phyloP scores from a whole-genome alignment of 352 stramenopile species.

The Phytophthora tentaculata region DNA sequence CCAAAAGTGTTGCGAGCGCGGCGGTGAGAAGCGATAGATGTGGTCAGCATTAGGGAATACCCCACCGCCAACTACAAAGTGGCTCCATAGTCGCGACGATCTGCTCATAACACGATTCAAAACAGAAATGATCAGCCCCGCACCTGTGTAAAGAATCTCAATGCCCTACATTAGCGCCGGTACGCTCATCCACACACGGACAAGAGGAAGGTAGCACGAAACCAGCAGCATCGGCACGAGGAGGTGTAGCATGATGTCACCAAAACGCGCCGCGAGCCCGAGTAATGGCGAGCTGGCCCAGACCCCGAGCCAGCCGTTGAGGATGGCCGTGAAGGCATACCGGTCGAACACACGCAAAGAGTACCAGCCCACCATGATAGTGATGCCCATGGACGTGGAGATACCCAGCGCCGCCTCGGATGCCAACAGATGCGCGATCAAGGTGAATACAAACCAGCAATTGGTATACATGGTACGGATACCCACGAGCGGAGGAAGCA shows the following conservation, averaged over 20 bases:
- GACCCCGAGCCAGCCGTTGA: conserved; percentile 79
- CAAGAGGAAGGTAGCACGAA: conserved; percentile 74
- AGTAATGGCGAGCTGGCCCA: conserved; percentile 75
- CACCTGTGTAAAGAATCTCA: too few relatives aligned
- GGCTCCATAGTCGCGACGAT: conserved; percentile 78
- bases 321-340: conserved; percentile 72
- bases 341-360: conserved; percentile 83
- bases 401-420: conserved; percentile 73
- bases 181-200: conserved; percentile 85
- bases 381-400: conserved; percentile 81
- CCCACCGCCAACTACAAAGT: conserved; percentile 72
- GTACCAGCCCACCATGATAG: conserved; percentile 89
- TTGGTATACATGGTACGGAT: conserved; percentile 83
- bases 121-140: conserved; percentile 7
- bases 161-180: conserved; percentile 67
- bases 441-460: conserved; percentile 78
- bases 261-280: conserved; percentile 61
- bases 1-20: conserved; percentile 78
- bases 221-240: conserved; percentile 77
- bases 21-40: conserved; percentile 79
- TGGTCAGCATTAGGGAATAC: conserved; percentile 79
- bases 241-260: conserved; percentile 72
- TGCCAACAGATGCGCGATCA: conserved; percentile 52
- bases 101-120: conserved; percentile 29
- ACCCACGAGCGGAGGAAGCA: conserved; percentile 59